Percentiles rank a stretch among this genome's conserved stretches.
Conservation (phyloP, 441 rosid genomes). For the Brassica balearica region DNA sequence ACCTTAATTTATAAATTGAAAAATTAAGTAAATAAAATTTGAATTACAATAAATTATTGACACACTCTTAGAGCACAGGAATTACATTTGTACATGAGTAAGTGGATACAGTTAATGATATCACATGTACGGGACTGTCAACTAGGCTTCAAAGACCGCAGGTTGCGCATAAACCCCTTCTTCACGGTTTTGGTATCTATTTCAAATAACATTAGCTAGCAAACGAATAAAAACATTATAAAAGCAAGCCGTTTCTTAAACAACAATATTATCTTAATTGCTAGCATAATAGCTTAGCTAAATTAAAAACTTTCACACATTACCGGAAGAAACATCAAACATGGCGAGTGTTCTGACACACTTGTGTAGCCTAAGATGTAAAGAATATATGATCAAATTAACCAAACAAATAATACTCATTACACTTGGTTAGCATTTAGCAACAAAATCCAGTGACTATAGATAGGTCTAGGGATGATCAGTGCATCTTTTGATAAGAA, state of each 20-base stretch:
- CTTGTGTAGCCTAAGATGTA: neutral
- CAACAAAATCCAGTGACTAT: neutral
- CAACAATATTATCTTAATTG: neutral
- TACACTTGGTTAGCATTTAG: neutral
- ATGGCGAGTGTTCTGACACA: conserved; percentile 8
- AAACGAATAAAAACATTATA: neutral
- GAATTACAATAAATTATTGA: neutral
- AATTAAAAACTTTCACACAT: neutral
- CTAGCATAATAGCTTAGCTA: neutral
- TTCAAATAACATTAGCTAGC: conserved; percentile 8
- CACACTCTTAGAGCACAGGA: conserved; percentile 17
- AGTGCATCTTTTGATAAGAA: neutral
- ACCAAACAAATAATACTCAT: neutral
- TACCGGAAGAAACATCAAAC: neutral
- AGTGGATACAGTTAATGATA: neutral
- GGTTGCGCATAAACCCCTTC: conserved; percentile 12
- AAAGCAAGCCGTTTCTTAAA: neutral
- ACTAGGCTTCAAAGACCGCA: conserved; percentile 9
- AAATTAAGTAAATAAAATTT: neutral
- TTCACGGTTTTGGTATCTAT: conserved; percentile 22
- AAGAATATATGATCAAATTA: neutral
- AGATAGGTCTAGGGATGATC: neutral
- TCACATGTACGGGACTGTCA: conserved; percentile 22
- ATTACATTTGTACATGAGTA: conserved; percentile 23
- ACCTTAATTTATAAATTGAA: neutral